Evolutionary conservation across 176 grass and related monocot species (phyloP).

Genomic region (maize (Zea mays)): Zm-B73-REFERENCE-NAM-5.0 NC_050100.1:20856001-20856500

Average conservation of each 20-base stretch:
- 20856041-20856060: neutral
- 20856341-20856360: constrained; percentile 49
- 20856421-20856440: constrained; percentile 57
- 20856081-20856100: neutral
- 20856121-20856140: neutral
- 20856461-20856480: constrained; percentile 52
- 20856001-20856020: no score
- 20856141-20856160: neutral
- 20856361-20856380: constrained; percentile 20
- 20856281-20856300: constrained; percentile 80
- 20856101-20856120: neutral
- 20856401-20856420: constrained; percentile 55
- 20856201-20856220: constrained; percentile 8
- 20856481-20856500: constrained; percentile 70
- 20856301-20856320: constrained; percentile 54
- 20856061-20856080: neutral
- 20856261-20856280: constrained; percentile 62
- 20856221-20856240: constrained; percentile 49
- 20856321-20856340: constrained; percentile 44
- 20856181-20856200: neutral
- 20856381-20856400: constrained; percentile 40
- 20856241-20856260: constrained; percentile 54
- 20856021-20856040: neutral
- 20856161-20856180: neutral
- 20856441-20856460: constrained; percentile 64